phyloP scores from a whole-genome alignment of 805 yeast species.

The Myxozyma neglecta region DNA sequence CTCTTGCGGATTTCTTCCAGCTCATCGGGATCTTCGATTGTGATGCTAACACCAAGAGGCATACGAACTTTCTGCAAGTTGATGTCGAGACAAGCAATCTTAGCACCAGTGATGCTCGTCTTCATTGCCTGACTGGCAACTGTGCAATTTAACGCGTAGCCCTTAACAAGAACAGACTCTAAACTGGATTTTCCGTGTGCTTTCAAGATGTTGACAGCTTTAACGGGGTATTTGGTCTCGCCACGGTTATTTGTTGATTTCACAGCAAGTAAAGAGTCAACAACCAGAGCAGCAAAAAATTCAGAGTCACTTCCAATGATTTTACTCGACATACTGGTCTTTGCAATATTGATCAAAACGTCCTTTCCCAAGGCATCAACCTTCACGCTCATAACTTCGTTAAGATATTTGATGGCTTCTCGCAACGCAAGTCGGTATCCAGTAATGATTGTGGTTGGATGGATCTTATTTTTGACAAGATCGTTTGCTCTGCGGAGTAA shows the following conservation, averaged over 20 bases:
- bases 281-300: conserved; percentile 86
- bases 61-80: conserved; percentile 93
- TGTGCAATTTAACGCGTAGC: conserved; percentile 95
- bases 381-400: conserved; percentile 76
- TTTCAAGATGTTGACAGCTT: conserved; percentile 92
- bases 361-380: conserved; percentile 80
- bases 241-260: conserved; percentile 87
- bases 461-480: conserved; percentile 86
- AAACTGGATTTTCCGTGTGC: conserved; percentile 93
- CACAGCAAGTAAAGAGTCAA: conserved; percentile 92
- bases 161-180: conserved; percentile 84
- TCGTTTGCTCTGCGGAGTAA: conserved; percentile 89
- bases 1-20: conserved; percentile 88
- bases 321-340: conserved; percentile 95
- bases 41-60: conserved; percentile 98
- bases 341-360: conserved; percentile 85
- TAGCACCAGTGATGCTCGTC: conserved; percentile 64
- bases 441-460: conserved; percentile 96
- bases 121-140: conserved; percentile 97
- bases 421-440: conserved; percentile 92
- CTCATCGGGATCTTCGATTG: conserved; percentile 96
- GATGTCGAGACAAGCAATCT: conserved; percentile 85
- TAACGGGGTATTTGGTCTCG: conserved; percentile 89
- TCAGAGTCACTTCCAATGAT: conserved; percentile 92
- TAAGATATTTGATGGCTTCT: conserved; percentile 85